Evolutionary conservation across 345 rosid species (phyloP).

Genomic region (Capsella bursapastoris): DNA sequence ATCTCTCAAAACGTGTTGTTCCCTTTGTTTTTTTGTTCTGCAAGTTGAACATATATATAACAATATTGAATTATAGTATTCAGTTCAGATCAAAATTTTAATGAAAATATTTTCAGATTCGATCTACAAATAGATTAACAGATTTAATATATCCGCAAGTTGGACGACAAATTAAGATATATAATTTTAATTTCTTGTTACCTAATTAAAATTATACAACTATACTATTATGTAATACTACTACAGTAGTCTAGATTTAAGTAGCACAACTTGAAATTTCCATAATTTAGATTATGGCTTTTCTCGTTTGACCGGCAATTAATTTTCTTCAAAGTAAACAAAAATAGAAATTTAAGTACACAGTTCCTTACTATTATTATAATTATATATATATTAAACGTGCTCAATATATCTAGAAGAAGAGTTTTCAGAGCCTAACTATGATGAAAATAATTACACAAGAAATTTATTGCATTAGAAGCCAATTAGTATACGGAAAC

Average conservation of each 20-base stretch:
- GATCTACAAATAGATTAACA: background rate
- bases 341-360: background rate
- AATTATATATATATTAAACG: background rate
- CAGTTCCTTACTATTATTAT: background rate
- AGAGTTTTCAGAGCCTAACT: background rate
- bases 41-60: slow-evolving; percentile 19
- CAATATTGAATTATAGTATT: slow-evolving; percentile 12
- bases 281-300: background rate
- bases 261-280: slow-evolving; percentile 10
- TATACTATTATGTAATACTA: background rate
- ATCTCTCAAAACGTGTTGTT: slow-evolving; percentile 25
- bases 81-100: background rate
- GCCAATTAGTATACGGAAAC: background rate
- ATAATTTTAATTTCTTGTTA: background rate
- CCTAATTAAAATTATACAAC: background rate
- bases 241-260: background rate
- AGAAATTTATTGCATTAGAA: background rate
- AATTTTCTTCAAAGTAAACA: background rate
- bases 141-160: slow-evolving; percentile 4
- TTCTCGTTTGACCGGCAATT: background rate
- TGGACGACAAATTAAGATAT: background rate
- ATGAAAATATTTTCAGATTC: background rate
- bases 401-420: background rate
- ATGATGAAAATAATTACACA: background rate
- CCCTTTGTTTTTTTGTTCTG: slow-evolving; percentile 8